Evolutionary conservation across 176 grass and related monocot species (phyloP), one percentile per base, ranked within the genome.

Genomic region (Oryza meridionalis): DNA sequence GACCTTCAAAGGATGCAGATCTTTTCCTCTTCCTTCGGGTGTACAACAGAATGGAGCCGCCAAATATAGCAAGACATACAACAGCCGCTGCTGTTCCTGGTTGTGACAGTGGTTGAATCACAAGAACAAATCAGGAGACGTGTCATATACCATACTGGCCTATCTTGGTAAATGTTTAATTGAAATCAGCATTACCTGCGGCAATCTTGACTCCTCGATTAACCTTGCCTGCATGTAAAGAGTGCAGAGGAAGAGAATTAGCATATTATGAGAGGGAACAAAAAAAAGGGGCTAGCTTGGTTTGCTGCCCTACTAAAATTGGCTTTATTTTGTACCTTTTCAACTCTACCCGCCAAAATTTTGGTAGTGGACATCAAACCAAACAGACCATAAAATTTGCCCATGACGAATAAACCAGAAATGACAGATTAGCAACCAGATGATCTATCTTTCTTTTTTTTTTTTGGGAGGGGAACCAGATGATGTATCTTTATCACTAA

Each of bases 1-100:
- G 85, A 5, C 75, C 62, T n/a, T 16, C 77, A n/a, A 81, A 14
- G 1, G 85, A 85, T 15, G 68, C 59, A 3, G 74, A 84, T 10
- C 61, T 38, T 0, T 79, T 90, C 44, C 43, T 79, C 65, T 78
- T 88, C 68, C 2, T 63, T 4, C 32, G 68, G 11, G 55, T 65
- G 26, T 83, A n/a, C 0, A 61, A 6, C 33, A 75, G 8, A 26
- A 76, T 26, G 4, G 1, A 50, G 13, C 24, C 3, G 6, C 61
- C 1, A 9, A 79, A 32, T 65, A 77, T 1, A 62, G 51, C 29
- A 1, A 90, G 32, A 4, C 24, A 73, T 15, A 77, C 68, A 49
- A 79, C 21, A 11, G 42, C 77, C 12, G 62, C 21, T 55, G 19
- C 72, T 0, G 65, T 22, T 75, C 88, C 88, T 90, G 65, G 62